These are phyloP conservation scores for Pluteus cervinus DNA, from an alignment of 768 basidiomycete genomes.

Conservation along the genomic window DNA sequence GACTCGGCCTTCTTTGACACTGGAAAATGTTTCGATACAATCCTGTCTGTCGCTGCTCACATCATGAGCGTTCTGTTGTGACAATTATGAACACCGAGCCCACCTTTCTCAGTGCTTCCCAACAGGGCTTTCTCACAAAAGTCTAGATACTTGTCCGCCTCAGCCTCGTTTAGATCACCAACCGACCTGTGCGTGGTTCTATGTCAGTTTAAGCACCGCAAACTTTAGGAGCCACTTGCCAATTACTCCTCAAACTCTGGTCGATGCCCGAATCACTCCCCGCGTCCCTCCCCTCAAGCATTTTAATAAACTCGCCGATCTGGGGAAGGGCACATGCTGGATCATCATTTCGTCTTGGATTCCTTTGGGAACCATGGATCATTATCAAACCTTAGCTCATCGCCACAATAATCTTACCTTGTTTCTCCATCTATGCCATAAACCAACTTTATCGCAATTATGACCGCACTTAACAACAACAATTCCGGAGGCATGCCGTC, in stretches of 20 bases:
- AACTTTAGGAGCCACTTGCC: too few relatives aligned
- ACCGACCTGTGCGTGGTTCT: constrained; percentile 51
- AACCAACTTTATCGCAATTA: constrained; percentile 76
- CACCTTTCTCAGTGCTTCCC: constrained; percentile 22
- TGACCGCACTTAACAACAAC: constrained; percentile 47
- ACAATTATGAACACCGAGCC: constrained; percentile 14
- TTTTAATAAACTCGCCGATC: constrained; percentile 39
- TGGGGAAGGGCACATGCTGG: constrained; percentile 55
- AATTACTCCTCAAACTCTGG: constrained; percentile 35
- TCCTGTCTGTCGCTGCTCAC: constrained; percentile 3
- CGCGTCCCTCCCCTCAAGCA: constrained; percentile 24
- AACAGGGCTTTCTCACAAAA: constrained; percentile 58
- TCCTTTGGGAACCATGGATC: constrained; percentile 24
- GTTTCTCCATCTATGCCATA: constrained; percentile 74
- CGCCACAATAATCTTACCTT: constrained; percentile 35
- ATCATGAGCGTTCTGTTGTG: constrained; percentile 5
- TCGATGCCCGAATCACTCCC: constrained; percentile 38
- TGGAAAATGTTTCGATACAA: too few relatives aligned
- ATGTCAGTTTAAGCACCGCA: constrained; percentile 10
- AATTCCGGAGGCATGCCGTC: constrained; percentile 71
- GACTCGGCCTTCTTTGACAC: constrained; percentile 11
- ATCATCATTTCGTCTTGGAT: constrained; percentile 42
- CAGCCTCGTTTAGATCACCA: constrained; percentile 41
- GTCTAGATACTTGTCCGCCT: constrained; percentile 57
- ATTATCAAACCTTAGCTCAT: constrained; percentile 10